These are phyloP conservation scores for Dalbergia cultrata DNA, from an alignment of 306 rosid species.

Conservation along the genomic window DNA sequence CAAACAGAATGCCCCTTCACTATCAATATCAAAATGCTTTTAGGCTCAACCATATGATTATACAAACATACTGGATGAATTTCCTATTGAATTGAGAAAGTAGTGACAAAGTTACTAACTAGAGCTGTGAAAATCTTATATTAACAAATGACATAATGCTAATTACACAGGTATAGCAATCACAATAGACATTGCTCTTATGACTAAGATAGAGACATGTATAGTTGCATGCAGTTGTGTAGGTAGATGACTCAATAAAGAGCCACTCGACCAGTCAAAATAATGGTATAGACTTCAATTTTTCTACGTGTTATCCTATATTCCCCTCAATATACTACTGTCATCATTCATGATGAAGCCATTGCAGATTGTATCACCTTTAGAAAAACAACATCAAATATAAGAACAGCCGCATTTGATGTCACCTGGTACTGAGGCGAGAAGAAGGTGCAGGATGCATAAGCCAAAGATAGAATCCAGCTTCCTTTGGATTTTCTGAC, in stretches of 20 bases:
- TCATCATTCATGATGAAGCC: slow-evolving; percentile 17
- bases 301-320: background rate
- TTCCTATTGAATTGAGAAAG: background rate
- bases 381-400: slow-evolving; percentile 19
- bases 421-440: slow-evolving; percentile 83
- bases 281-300: slow-evolving; percentile 17
- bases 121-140: background rate
- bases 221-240: no score
- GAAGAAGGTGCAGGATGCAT: slow-evolving; percentile 92
- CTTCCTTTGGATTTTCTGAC: slow-evolving; percentile 83
- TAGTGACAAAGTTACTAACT: background rate
- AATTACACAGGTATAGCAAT: no score
- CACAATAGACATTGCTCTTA: no score
- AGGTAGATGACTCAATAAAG: no score
- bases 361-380: background rate
- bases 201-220: no score
- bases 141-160: background rate
- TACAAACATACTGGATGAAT: background rate
- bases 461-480: slow-evolving; percentile 95
- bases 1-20: slow-evolving; percentile 32
- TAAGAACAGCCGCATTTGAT: slow-evolving; percentile 10
- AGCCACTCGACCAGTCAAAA: background rate
- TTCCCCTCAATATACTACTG: background rate
- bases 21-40: slow-evolving; percentile 37
- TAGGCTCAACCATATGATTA: slow-evolving; percentile 1